phyloP scores from a whole-genome alignment of 371 early-diverging fungal genomes.

The Dichotomocladium elegans region DNA sequence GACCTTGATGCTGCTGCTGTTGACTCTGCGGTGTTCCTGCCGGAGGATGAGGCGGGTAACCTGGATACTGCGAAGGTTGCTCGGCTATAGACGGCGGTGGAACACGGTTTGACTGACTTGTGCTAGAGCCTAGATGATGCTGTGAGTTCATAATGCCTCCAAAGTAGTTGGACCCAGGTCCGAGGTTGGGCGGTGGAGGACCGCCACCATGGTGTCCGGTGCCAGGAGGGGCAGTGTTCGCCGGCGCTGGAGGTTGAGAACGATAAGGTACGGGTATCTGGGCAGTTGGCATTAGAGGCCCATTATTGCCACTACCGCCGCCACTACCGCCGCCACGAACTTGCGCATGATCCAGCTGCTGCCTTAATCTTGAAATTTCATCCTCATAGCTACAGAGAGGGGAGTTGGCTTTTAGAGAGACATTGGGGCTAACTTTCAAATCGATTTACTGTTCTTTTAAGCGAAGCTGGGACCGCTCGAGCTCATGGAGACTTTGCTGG shows the following conservation, averaged over 20 bases:
- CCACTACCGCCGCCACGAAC: neutral
- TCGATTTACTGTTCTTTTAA: slow-evolving; percentile 58
- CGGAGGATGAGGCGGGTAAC: slow-evolving; percentile 6
- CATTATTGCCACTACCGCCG: neutral
- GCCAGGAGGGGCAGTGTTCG: slow-evolving; percentile 5
- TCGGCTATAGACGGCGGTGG: slow-evolving; percentile 8
- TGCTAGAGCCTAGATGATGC: slow-evolving; percentile 5
- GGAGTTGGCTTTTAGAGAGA: too few relatives aligned
- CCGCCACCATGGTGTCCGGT: slow-evolving; percentile 4
- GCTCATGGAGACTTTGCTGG: slow-evolving; percentile 70
- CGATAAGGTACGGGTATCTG: neutral
- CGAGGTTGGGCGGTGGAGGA: slow-evolving; percentile 23
- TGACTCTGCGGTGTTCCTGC: too few relatives aligned
- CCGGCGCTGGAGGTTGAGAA: slow-evolving; percentile 2
- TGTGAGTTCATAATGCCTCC: slow-evolving; percentile 22
- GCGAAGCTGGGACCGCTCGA: slow-evolving; percentile 68
- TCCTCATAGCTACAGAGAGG: slow-evolving; percentile 30
- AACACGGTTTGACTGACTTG: neutral
- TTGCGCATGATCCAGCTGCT: slow-evolving; percentile 26
- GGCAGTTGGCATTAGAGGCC: neutral
- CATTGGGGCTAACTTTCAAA: neutral
- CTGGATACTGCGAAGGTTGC: slow-evolving; percentile 6
- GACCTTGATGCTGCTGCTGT: slow-evolving; percentile 1
- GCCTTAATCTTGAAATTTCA: slow-evolving; percentile 27
- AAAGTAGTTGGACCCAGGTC: slow-evolving; percentile 23